These are phyloP conservation scores for Lentinus brumalis DNA, from an alignment of 768 basidiomycete species.

Conservation along the genomic window DNA sequence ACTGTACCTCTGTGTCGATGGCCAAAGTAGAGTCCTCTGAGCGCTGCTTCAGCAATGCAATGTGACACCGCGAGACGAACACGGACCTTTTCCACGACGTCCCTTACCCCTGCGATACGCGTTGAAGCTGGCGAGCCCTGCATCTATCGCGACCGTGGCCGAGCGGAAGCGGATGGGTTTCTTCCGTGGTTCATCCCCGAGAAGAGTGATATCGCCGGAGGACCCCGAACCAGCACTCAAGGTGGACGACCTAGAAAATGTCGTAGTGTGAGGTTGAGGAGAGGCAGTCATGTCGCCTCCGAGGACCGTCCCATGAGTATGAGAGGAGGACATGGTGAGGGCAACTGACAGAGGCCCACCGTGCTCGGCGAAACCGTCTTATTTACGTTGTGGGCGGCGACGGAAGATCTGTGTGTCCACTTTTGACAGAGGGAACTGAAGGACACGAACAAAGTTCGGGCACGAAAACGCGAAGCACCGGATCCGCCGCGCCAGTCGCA, in stretches of 20 bases:
- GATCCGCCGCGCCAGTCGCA: neutral
- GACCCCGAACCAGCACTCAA: neutral
- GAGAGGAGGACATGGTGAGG: neutral
- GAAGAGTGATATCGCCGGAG: neutral
- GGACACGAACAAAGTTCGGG: neutral
- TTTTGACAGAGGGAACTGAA: neutral
- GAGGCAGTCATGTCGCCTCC: neutral
- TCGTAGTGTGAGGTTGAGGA: neutral
- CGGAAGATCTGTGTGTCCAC: neutral
- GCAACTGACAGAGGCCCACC: neutral
- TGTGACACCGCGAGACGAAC: neutral
- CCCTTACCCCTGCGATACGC: neutral
- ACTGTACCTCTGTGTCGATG: neutral
- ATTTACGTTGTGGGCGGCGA: neutral
- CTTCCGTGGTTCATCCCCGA: neutral
- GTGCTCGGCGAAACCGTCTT: neutral
- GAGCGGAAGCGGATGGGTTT: neutral
- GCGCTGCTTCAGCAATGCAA: neutral
- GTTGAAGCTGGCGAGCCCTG: neutral
- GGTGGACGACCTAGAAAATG: neutral
- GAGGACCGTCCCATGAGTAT: neutral
- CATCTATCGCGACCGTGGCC: neutral
- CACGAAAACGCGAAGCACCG: neutral
- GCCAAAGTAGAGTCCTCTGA: slow-evolving; percentile 6
- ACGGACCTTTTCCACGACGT: neutral